phyloP scores from a whole-genome alignment of 805 yeast species.

The Suhomyces kilbournensis region DNA sequence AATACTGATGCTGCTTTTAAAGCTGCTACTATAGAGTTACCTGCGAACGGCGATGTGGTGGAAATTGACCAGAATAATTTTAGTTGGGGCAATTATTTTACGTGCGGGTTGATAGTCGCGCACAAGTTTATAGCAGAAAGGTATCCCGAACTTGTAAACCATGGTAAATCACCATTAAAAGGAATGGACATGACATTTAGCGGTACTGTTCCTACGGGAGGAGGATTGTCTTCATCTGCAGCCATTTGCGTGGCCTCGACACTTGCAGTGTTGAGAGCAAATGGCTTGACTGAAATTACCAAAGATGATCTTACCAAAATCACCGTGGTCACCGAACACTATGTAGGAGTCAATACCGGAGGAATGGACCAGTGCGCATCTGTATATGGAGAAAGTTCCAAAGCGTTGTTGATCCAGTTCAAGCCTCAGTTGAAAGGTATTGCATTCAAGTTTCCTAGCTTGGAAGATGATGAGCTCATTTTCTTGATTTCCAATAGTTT shows the following conservation, averaged over 20 bases:
- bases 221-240: constrained; percentile 69
- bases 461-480: constrained; percentile 35
- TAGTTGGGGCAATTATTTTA: constrained; percentile 68
- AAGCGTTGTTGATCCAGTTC: constrained; percentile 60
- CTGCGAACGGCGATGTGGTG: constrained; percentile 38
- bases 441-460: constrained; percentile 52
- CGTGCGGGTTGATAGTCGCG: constrained; percentile 63
- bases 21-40: constrained; percentile 34
- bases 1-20: constrained; percentile 37
- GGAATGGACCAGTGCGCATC: constrained; percentile 80
- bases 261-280: constrained; percentile 52
- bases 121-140: constrained; percentile 43
- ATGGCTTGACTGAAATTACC: constrained; percentile 41
- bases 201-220: constrained; percentile 71
- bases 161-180: constrained; percentile 23
- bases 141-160: constrained; percentile 20
- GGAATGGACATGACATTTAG: constrained; percentile 55
- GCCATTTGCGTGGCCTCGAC: constrained; percentile 69
- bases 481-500: constrained; percentile 65
- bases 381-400: constrained; percentile 56
- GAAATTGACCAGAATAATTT: constrained; percentile 48
- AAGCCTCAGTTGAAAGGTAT: constrained; percentile 55
- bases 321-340: constrained; percentile 66
- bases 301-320: constrained; percentile 55
- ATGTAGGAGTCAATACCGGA: constrained; percentile 74